Evolutionary conservation across 495 filamentous ascomycete species (phyloP).

Genomic region (Friedmanniomyces simplex): DNA sequence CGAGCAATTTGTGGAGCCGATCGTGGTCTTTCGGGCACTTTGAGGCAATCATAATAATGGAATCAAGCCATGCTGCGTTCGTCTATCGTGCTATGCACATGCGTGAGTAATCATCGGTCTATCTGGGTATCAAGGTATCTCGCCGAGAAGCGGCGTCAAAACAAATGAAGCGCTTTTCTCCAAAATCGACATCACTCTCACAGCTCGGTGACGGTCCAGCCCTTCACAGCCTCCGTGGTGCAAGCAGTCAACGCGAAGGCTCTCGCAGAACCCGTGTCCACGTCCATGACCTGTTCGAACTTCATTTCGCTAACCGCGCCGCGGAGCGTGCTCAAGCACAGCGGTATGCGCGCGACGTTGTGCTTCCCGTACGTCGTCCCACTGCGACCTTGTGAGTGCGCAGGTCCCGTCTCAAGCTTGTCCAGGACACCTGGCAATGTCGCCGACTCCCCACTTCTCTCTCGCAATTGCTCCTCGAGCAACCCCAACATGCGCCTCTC

Average conservation of each 20-base stretch:
- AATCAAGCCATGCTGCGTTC: too few relatives aligned
- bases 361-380: background rate
- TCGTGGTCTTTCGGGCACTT: too few relatives aligned
- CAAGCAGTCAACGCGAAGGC: background rate
- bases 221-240: background rate
- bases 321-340: constrained; percentile 7
- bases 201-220: background rate
- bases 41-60: too few relatives aligned
- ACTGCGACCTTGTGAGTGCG: background rate
- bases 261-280: background rate
- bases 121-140: constrained; percentile 3
- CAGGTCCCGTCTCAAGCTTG: background rate
- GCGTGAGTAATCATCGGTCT: background rate
- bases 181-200: background rate
- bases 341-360: constrained; percentile 3
- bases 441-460: background rate
- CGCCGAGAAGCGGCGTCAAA: background rate
- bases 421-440: background rate
- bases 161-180: background rate
- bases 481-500: background rate
- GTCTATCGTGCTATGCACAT: too few relatives aligned
- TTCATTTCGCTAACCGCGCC: background rate
- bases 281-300: background rate
- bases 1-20: too few relatives aligned
- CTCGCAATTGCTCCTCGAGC: background rate